Conservation (phyloP, 2,329 filamentous ascomycete species). For the Trichoderma afroharzianum region DNA sequence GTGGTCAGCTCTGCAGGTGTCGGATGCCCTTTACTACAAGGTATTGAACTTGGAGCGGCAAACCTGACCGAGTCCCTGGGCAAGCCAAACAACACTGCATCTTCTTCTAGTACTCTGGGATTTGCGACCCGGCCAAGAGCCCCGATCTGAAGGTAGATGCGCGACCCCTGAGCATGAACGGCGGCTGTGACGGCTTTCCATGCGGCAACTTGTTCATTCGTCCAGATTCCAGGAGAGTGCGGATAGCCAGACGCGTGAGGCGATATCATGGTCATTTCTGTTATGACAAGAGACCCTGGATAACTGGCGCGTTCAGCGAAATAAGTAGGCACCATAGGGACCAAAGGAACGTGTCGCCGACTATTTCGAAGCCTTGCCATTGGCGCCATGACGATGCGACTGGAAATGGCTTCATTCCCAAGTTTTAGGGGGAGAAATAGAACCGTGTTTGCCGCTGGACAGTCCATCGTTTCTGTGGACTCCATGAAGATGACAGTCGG, state of each 20-base stretch:
- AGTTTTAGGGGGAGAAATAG: not conserved
- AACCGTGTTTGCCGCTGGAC: not conserved
- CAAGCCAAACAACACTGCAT: not conserved
- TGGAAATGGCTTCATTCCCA: not conserved
- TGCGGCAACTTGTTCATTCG: not conserved
- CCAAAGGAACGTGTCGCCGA: not conserved
- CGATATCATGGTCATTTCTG: not conserved
- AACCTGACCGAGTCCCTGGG: not conserved
- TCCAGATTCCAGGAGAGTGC: not conserved
- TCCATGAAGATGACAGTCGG: not conserved
- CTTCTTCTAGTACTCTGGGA: not conserved
- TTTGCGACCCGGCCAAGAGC: not conserved
- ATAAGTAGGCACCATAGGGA: not conserved
- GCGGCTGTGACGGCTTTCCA: not conserved
- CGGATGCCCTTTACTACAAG: not conserved
- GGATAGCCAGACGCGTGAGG: not conserved
- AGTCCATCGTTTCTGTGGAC: not conserved
- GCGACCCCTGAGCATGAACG: not conserved
- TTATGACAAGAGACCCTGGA: not conserved
- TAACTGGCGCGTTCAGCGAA: not conserved
- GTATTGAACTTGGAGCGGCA: not conserved
- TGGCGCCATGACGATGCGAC: not conserved
- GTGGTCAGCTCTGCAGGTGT: not conserved
- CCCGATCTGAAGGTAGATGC: not conserved
- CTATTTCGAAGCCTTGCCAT: conserved; percentile 1